Percentiles rank a stretch among this genome's conserved stretches.
These are phyloP conservation scores for Rhynchosporium graminicola DNA, from an alignment of 2,329 filamentous ascomycete genomes.

Conservation along the genomic window DNA sequence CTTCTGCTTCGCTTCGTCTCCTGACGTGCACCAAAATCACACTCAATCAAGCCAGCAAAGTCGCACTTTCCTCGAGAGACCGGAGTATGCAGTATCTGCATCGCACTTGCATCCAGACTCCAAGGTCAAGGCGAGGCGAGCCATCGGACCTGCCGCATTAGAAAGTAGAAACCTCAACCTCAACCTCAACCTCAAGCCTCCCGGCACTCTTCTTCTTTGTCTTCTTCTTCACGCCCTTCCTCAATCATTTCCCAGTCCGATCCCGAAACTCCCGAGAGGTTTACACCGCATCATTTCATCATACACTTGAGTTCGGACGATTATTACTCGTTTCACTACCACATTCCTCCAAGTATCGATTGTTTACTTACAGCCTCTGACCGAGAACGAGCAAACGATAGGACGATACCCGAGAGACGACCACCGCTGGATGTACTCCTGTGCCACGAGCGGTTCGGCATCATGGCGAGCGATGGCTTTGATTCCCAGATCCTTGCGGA, in stretches of 20 bases:
- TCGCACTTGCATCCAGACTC: constrained; percentile 1
- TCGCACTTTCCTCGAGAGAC: not conserved
- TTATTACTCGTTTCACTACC: not conserved
- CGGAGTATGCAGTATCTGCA: not conserved
- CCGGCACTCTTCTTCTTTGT: not conserved
- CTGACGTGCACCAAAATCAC: not conserved
- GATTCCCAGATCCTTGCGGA: not conserved
- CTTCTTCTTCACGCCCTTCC: not conserved
- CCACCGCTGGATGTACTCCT: not conserved
- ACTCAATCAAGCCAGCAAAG: not conserved
- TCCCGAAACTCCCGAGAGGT: not conserved
- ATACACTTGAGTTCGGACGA: not conserved
- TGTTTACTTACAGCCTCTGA: not conserved
- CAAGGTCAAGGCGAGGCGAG: not conserved
- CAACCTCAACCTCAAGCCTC: not conserved
- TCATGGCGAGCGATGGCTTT: not conserved
- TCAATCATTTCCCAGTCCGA: constrained; percentile 1
- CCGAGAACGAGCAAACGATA: not conserved
- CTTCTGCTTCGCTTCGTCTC: not conserved
- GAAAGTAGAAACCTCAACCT: not conserved
- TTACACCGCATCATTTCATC: not conserved
- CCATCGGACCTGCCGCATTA: constrained; percentile 1
- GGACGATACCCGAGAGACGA: constrained; percentile 3
- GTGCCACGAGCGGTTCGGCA: not conserved
- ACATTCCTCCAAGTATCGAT: not conserved